Evolutionary conservation across 2,329 filamentous ascomycete genomes (phyloP).

Genomic region (Didymella segeticola): DNA sequence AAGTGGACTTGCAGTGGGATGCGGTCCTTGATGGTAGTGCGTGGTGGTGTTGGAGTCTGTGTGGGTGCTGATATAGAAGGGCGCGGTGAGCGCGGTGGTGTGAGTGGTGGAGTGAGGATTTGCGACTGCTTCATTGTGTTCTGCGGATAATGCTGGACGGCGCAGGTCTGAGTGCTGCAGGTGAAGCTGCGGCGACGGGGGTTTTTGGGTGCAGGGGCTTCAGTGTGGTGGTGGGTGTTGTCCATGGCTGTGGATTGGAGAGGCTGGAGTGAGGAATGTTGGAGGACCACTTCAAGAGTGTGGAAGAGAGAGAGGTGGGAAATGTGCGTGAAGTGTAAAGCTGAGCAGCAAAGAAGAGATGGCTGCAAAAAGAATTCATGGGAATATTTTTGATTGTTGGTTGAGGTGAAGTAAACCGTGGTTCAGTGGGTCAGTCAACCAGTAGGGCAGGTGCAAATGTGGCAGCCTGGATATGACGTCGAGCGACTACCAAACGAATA

Average conservation of each 20-base stretch:
- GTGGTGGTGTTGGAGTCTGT: no score
- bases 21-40: not conserved
- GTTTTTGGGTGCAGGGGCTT: not conserved
- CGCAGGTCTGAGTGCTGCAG: not conserved
- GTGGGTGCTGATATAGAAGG: not conserved
- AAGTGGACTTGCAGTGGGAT: constrained; percentile 5
- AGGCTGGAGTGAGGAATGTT: constrained; percentile 8
- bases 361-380: constrained; percentile 7
- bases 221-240: constrained; percentile 3
- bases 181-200: not conserved
- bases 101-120: constrained; percentile 1
- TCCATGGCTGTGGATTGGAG: constrained; percentile 4
- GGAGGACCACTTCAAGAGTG: constrained; percentile 8
- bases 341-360: constrained; percentile 5
- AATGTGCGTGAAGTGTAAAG: constrained; percentile 21
- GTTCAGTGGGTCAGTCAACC: no score
- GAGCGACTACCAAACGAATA: constrained; percentile 20
- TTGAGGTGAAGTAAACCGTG: not conserved
- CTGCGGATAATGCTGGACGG: not conserved
- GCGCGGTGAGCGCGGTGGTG: constrained; percentile 5
- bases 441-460: constrained; percentile 21
- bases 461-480: constrained; percentile 43
- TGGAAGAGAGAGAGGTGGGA: constrained; percentile 22
- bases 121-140: constrained; percentile 8
- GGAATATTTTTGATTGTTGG: not conserved